Evolutionary conservation across 116 monocot genomes (phyloP), one percentile per base, ranked within the genome.

Genomic region (Zostera marina): DNA sequence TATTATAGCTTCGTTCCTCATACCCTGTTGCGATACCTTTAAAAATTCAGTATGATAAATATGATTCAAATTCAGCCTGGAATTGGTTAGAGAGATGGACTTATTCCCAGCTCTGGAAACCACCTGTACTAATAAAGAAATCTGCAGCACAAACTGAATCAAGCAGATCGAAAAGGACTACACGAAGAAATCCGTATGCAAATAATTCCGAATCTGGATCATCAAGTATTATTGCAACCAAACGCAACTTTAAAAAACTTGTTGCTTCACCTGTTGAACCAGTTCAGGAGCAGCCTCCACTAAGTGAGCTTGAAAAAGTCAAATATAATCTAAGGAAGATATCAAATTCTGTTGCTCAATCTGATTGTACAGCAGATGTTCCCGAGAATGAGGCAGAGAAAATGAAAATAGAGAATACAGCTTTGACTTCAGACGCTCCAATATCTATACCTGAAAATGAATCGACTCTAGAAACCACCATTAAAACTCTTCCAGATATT

Each of bases 1-100:
- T 72, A 26, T 44, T 54, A 0, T 62, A 94, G 94, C 81, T 94
- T 79, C 69, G 84, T 60, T 81, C 77, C 59, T 80, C 74, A 54
- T 25, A 69, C 17, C 47, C 66, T 45, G 47, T 41, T 56, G 20
- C 52, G 62, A 73, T 75, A 62, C 78, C 94, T 63, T 69, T 94
- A 46, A 65, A 58, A 47, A 65, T 85, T 60, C 73, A 72, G 42
- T 85, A 81, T 70, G 63, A 59, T 63, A 14, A 69, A 44, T 73
- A 21, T 3, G 77, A 88, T 14, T 68, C 94, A 7, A 94, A 88
- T 72, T 84, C 88, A 20, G 66, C 58, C 46, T 60, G 64, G 41
- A 88, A 62, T 62, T 94, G 94, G 94, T 59, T 88, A 22, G 84
- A 88, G 60, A 72, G 85, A 22, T 88, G 88, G 94, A 75, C 84